Conservation (phyloP, 768 basidiomycete species). For the Multifurca ochricompacta region DNA sequence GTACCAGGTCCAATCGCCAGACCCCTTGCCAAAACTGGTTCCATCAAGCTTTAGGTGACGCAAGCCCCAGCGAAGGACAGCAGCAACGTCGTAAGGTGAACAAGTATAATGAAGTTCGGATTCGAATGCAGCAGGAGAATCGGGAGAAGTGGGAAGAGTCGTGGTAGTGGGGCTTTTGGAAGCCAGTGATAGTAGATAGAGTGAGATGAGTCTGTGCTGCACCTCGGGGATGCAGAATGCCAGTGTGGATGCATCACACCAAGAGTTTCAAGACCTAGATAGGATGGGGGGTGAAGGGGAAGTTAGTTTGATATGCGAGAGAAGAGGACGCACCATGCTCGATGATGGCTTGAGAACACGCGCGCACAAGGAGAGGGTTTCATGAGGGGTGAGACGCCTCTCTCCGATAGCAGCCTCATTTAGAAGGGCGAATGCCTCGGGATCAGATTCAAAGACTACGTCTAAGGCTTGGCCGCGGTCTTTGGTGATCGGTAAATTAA, state of each 20-base stretch:
- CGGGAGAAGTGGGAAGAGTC: conserved; percentile 42
- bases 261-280: conserved; percentile 66
- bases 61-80: conserved; percentile 74
- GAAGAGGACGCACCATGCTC: conserved; percentile 51
- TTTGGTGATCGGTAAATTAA: conserved; percentile 51
- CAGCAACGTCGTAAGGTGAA: conserved; percentile 70
- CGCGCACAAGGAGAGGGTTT: conserved; percentile 59
- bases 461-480: conserved; percentile 43
- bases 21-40: conserved; percentile 48
- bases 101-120: conserved; percentile 57
- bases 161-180: conserved; percentile 38
- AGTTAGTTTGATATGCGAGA: conserved; percentile 9
- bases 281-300: conserved; percentile 4
- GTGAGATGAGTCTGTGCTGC: conserved; percentile 64
- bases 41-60: conserved; percentile 63
- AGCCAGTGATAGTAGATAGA: conserved; percentile 60
- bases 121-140: conserved; percentile 47
- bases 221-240: conserved; percentile 65
- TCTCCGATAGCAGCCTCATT: conserved; percentile 50
- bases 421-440: conserved; percentile 39
- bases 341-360: conserved; percentile 60
- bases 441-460: conserved; percentile 53
- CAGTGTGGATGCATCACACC: conserved; percentile 84
- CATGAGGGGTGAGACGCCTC: conserved; percentile 50
- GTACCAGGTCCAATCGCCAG: conserved; percentile 53